Conservation (phyloP, 2,329 filamentous ascomycete species). For the Cryphonectria parasitica region DNA sequence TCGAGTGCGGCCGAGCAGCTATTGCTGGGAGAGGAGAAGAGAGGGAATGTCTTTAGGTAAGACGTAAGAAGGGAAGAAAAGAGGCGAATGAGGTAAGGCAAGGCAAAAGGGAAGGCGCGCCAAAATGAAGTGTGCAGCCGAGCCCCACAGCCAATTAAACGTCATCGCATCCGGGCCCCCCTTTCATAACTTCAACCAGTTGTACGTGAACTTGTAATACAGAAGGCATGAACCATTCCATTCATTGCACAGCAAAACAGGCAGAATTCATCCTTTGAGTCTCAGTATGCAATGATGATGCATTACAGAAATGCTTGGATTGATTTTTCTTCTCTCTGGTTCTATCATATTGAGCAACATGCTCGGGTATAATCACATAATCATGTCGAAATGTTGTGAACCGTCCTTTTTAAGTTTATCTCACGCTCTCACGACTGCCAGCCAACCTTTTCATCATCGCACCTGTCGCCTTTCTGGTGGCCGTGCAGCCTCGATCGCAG, state of each 20-base stretch:
- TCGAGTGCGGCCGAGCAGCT: neutral
- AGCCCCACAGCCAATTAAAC: slow-evolving; percentile 30
- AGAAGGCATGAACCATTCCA: neutral
- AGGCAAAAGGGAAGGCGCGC: neutral
- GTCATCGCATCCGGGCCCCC: slow-evolving; percentile 16
- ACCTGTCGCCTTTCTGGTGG: slow-evolving; percentile 40
- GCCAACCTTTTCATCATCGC: slow-evolving; percentile 29
- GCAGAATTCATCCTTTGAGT: neutral
- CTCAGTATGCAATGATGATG: neutral
- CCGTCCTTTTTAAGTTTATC: neutral
- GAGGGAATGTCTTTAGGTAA: slow-evolving; percentile 1
- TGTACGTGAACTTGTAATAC: too few relatives aligned
- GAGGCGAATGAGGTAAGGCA: neutral
- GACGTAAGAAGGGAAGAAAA: neutral
- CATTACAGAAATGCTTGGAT: slow-evolving; percentile 5
- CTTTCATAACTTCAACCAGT: neutral
- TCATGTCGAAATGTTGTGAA: neutral
- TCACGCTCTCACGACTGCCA: neutral
- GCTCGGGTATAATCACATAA: slow-evolving; percentile 29
- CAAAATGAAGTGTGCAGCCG: slow-evolving; percentile 18
- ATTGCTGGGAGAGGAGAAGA: slow-evolving; percentile 2
- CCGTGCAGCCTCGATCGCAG: slow-evolving; percentile 32
- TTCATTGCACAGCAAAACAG: neutral
- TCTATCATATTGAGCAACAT: slow-evolving; percentile 24
- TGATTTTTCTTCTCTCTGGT: neutral